A percentile compares a stretch with the other conserved stretches of the same genome.
Evolutionary conservation across 345 rosid species (phyloP).

Genomic region (Dovyalis caffra): DNA sequence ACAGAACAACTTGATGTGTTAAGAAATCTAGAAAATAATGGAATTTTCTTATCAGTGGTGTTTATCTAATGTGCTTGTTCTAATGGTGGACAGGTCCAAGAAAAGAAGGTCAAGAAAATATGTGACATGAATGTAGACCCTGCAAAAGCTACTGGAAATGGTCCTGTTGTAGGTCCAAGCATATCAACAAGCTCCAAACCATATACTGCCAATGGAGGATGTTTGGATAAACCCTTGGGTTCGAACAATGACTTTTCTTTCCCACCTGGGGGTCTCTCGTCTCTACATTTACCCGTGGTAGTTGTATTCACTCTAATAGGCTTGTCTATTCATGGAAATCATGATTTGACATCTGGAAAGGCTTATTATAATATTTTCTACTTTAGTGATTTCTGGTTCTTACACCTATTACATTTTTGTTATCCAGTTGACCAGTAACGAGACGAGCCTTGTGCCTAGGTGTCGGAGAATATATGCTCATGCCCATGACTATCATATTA

Average conservation of each 20-base stretch:
- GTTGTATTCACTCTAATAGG: constrained; percentile 43
- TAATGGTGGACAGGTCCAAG: constrained; percentile 65
- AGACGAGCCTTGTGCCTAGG: constrained; percentile 74
- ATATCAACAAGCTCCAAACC: constrained; percentile 35
- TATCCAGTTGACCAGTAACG: constrained; percentile 72
- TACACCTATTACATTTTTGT: constrained; percentile 1
- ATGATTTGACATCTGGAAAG: background rate
- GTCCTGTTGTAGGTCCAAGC: constrained; percentile 45
- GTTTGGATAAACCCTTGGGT: constrained; percentile 30
- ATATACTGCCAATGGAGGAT: constrained; percentile 56
- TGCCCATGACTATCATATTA: constrained; percentile 56
- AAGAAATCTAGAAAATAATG: constrained; percentile 2
- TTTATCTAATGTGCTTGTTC: constrained; percentile 7
- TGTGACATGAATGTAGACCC: constrained; percentile 74
- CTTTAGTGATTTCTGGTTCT: background rate
- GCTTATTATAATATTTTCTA: background rate
- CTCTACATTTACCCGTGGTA: constrained; percentile 88
- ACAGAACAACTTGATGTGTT: background rate
- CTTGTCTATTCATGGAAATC: constrained; percentile 8
- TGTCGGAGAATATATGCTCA: constrained; percentile 92
- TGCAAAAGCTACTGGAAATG: constrained; percentile 44
- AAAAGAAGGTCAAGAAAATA: constrained; percentile 89
- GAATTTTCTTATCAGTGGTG: background rate
- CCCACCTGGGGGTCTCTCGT: constrained; percentile 63
- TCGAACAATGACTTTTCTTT: constrained; percentile 49